Percentiles rank a stretch among this genome's conserved stretches.
phyloP scores from a whole-genome alignment of 2,329 filamentous ascomycete species.

The Aspergillus ibericus region DNA sequence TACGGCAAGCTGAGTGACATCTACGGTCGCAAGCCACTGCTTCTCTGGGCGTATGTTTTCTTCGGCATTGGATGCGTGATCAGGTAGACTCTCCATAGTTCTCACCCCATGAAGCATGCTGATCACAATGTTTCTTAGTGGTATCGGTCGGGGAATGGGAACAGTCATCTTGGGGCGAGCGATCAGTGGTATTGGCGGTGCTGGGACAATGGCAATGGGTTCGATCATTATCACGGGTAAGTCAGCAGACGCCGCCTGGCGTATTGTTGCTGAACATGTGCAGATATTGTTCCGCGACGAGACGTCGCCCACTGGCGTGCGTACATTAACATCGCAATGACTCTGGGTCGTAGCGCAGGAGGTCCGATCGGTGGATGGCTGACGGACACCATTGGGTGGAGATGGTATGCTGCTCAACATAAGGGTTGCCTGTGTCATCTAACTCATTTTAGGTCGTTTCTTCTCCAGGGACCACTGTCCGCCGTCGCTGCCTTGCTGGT shows the following conservation, averaged over 20 bases:
- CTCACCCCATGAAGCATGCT: not conserved
- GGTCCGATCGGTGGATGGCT: constrained; percentile 61
- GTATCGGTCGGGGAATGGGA: constrained; percentile 37
- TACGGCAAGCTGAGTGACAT: constrained; percentile 60
- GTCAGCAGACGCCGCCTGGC: not conserved
- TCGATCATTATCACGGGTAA: constrained; percentile 48
- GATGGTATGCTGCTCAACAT: constrained; percentile 49
- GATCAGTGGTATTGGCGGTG: constrained; percentile 47
- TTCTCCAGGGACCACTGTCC: constrained; percentile 30
- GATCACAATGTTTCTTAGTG: constrained; percentile 28
- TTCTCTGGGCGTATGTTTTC: constrained; percentile 52
- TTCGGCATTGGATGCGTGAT: constrained; percentile 50
- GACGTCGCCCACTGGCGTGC: constrained; percentile 52
- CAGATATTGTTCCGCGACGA: constrained; percentile 50
- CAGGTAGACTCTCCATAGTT: constrained; percentile 27
- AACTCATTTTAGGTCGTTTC: constrained; percentile 25
- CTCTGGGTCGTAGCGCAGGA: constrained; percentile 52
- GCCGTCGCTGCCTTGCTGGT: constrained; percentile 43
- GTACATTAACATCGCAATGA: constrained; percentile 55
- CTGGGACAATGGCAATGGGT: constrained; percentile 46
- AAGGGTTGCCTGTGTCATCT: not conserved
- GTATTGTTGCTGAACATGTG: not conserved
- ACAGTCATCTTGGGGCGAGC: constrained; percentile 44
- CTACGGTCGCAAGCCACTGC: constrained; percentile 55
- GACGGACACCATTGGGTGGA: constrained; percentile 64